phyloP scores from a whole-genome alignment of 2,329 filamentous ascomycete genomes.

The Colletotrichum horii region DNA sequence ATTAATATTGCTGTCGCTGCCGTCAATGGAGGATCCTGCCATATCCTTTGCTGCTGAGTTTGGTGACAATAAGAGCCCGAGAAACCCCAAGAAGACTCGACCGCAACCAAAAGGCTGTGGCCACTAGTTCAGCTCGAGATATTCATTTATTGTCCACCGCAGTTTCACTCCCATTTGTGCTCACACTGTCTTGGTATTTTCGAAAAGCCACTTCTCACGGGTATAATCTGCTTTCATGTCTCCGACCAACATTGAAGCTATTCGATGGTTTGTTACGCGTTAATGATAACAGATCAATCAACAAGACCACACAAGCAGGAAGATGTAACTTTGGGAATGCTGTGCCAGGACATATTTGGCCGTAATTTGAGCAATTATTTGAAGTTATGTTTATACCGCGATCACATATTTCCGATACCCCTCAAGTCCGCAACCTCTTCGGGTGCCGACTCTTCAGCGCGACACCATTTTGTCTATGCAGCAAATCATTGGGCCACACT shows the following conservation, averaged over 20 bases:
- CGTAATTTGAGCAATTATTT: not conserved
- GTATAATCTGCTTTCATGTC: not conserved
- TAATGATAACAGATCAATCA: not conserved
- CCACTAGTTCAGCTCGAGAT: not conserved
- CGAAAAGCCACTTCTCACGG: not conserved
- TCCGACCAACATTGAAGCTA: not conserved
- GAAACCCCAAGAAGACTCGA: not conserved
- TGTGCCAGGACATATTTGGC: not conserved
- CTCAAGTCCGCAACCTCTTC: not conserved
- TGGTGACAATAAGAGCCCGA: not conserved
- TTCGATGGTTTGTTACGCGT: not conserved
- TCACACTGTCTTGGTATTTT: rapidly evolving
- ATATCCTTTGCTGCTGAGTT: not conserved
- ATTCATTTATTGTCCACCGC: not conserved
- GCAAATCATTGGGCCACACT: not conserved
- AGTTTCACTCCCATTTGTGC: rapidly evolving
- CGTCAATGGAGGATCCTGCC: not conserved
- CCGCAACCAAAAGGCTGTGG: not conserved
- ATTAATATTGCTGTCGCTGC: rapidly evolving
- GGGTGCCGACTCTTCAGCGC: not conserved
- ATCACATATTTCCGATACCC: not conserved
- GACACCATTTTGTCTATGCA: not conserved
- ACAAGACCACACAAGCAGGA: not conserved
- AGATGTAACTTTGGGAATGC: not conserved
- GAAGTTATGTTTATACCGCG: not conserved